A percentile compares a stretch with the other conserved stretches of the same genome.
Evolutionary conservation across 2,329 filamentous ascomycete genomes (phyloP).

Genomic region (Ophiostoma sp.): DNA sequence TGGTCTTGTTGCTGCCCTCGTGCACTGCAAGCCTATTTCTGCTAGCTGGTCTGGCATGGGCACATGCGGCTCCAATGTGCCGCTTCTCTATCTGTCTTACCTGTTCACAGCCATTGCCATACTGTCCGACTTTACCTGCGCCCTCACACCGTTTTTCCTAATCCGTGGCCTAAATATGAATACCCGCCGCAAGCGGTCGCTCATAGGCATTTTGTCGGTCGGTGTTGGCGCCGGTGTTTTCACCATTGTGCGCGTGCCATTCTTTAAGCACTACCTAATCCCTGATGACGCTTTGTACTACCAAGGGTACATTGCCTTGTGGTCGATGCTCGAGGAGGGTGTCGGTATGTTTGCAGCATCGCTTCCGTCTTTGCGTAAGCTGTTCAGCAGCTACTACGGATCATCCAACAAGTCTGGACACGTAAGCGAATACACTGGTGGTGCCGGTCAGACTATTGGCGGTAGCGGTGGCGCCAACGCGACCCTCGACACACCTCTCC

Average conservation of each 20-base stretch:
- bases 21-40: constrained; percentile 26
- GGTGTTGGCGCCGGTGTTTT: constrained; percentile 36
- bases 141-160: constrained; percentile 24
- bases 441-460: neutral
- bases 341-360: constrained; percentile 23
- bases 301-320: constrained; percentile 24
- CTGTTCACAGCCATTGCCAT: constrained; percentile 22
- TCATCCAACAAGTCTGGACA: constrained; percentile 16
- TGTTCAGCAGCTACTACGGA: constrained; percentile 21
- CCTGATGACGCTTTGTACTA: constrained; percentile 18
- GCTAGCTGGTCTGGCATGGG: constrained; percentile 27
- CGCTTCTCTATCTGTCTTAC: constrained; percentile 24
- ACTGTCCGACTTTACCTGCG: constrained; percentile 25
- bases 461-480: neutral
- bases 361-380: constrained; percentile 23
- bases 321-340: constrained; percentile 24
- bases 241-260: constrained; percentile 35
- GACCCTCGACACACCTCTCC: neutral
- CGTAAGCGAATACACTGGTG: neutral
- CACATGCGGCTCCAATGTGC: constrained; percentile 24
- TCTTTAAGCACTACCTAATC: constrained; percentile 22
- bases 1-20: constrained; percentile 26
- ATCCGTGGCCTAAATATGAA: constrained; percentile 26
- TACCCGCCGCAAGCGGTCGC: constrained; percentile 21
- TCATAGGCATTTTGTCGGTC: constrained; percentile 24